Evolutionary conservation across 805 yeast species (phyloP).

Genomic region (Pichia heedii): DNA sequence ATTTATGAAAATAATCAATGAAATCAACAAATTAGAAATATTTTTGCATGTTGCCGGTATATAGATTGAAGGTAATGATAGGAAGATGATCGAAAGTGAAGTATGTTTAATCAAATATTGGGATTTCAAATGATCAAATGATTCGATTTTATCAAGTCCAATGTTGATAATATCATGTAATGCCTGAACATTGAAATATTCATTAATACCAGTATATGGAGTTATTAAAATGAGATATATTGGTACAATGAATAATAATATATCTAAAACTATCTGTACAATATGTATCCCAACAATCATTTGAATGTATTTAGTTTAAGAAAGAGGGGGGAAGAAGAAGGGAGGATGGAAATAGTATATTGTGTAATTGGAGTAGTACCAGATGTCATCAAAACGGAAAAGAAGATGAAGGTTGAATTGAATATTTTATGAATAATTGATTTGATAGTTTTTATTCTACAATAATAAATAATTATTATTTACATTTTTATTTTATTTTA

Average conservation of each 20-base stretch:
- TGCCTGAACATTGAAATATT: conserved; percentile 86
- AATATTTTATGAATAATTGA: no score
- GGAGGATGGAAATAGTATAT: no score
- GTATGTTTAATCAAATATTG: conserved; percentile 91
- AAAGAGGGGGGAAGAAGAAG: no score
- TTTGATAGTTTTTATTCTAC: no score
- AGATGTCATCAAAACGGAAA: no score
- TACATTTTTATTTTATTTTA: no score
- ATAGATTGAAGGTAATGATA: conserved; percentile 36
- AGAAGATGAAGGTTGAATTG: no score
- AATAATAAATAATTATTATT: no score
- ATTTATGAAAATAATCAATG: neutral
- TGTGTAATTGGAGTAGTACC: no score
- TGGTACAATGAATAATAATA: conserved; percentile 36
- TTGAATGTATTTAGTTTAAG: neutral
- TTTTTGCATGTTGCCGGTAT: neutral
- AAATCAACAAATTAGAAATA: conserved; percentile 1
- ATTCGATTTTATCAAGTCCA: conserved; percentile 39
- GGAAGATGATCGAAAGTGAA: conserved; percentile 58
- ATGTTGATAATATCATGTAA: conserved; percentile 66
- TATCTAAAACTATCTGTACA: conserved; percentile 10
- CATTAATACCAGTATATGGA: conserved; percentile 90
- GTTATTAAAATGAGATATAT: conserved; percentile 42
- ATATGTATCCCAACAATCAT: neutral
- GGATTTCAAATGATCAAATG: conserved; percentile 67